Percentiles rank a stretch among this genome's conserved stretches.
Conservation (phyloP, 345 rosid genomes). For the Lenwebbia sp. region DNA sequence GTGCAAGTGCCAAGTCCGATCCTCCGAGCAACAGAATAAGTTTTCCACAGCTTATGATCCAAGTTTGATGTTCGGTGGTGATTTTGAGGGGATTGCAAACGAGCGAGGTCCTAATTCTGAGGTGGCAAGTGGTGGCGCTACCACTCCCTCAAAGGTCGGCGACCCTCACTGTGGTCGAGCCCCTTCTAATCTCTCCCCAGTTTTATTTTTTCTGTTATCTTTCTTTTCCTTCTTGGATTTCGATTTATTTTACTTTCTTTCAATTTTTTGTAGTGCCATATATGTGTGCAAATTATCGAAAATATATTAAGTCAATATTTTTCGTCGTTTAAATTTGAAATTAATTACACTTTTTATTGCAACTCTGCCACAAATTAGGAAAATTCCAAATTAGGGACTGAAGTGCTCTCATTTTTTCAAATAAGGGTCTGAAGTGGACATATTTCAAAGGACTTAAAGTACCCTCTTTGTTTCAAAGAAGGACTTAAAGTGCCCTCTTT, state of each 20-base stretch:
- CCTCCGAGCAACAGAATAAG: conserved; percentile 86
- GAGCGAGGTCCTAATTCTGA: neutral
- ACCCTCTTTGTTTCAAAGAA: too few relatives aligned
- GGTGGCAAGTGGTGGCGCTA: neutral
- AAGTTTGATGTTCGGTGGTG: conserved; percentile 36
- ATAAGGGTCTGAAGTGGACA: too few relatives aligned
- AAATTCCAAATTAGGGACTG: too few relatives aligned
- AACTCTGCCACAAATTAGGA: neutral
- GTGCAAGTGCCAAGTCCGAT: conserved; percentile 69
- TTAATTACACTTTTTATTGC: neutral
- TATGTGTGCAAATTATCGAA: neutral
- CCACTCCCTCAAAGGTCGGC: neutral
- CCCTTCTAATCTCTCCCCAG: neutral
- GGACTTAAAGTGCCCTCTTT: too few relatives aligned
- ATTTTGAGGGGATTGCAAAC: neutral
- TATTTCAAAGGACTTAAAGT: too few relatives aligned
- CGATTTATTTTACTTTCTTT: neutral
- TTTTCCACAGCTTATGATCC: conserved; percentile 64
- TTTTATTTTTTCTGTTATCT: neutral
- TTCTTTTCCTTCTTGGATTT: neutral
- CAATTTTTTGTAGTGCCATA: neutral
- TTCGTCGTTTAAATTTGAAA: rapidly evolving
- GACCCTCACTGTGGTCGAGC: neutral
- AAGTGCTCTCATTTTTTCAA: too few relatives aligned
- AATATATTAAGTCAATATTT: neutral